Evolutionary conservation across 2,329 filamentous ascomycete species (phyloP).

Genomic region (Ophioceras dolichostomum): DNA sequence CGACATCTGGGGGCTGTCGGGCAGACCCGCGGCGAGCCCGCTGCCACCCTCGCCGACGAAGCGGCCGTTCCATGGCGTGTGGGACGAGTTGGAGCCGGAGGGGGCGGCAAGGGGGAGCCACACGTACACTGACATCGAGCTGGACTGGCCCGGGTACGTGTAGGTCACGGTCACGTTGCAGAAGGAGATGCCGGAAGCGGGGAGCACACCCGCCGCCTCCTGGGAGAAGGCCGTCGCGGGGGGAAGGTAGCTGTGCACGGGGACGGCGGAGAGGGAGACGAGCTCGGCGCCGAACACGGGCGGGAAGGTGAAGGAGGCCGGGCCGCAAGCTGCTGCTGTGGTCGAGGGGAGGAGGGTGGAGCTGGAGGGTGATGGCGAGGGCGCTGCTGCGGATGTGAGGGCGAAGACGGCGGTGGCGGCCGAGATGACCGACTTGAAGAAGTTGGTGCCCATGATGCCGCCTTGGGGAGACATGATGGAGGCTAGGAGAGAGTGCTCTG

Average conservation of each 20-base stretch:
- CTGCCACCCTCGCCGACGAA: conserved; percentile 23
- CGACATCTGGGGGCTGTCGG: background rate
- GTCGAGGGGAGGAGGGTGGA: no score
- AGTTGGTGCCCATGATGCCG: no score
- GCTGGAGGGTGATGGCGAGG: no score
- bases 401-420: no score
- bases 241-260: background rate
- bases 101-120: conserved; percentile 13
- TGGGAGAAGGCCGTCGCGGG: no score
- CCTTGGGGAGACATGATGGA: no score
- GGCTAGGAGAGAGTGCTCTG: no score
- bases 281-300: background rate
- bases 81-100: conserved; percentile 2
- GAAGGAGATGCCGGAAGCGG: conserved; percentile 7
- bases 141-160: conserved; percentile 20
- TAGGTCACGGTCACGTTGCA: conserved; percentile 26
- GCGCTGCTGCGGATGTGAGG: no score
- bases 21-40: conserved; percentile 11
- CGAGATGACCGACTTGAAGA: no score
- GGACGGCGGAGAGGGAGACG: background rate
- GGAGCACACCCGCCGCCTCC: background rate
- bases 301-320: background rate
- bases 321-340: background rate
- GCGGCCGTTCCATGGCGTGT: conserved; percentile 15
- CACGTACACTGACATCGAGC: conserved; percentile 18